phyloP scores from a whole-genome alignment of 2,329 filamentous ascomycete species.

The Nigrospora sphaerica region DNA sequence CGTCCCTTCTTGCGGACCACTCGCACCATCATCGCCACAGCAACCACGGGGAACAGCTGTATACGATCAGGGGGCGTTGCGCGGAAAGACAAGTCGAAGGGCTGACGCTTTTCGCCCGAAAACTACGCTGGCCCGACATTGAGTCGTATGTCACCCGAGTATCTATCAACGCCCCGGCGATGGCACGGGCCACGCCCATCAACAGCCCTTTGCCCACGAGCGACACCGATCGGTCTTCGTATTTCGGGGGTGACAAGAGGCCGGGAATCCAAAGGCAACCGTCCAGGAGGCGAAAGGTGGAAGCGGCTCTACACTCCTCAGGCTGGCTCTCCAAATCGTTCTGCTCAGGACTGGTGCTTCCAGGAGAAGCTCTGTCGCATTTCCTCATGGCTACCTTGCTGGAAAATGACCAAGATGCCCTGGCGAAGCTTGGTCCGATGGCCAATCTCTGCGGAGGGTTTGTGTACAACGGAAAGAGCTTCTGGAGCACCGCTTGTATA shows the following conservation, averaged over 20 bases:
- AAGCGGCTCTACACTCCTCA: conserved; percentile 48
- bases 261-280: conserved; percentile 21
- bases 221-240: conserved; percentile 32
- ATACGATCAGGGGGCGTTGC: conserved; percentile 48
- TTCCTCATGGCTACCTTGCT: conserved; percentile 60
- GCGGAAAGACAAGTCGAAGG: conserved; percentile 53
- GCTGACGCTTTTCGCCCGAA: conserved; percentile 55
- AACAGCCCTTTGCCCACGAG: conserved; percentile 29
- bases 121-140: conserved; percentile 55
- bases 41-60: conserved; percentile 24
- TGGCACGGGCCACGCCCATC: conserved; percentile 34
- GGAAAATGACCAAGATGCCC: conserved; percentile 55
- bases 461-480: conserved; percentile 55
- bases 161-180: conserved; percentile 37
- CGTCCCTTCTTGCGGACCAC: conserved; percentile 27
- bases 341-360: conserved; percentile 57
- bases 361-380: conserved; percentile 55
- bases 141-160: conserved; percentile 43
- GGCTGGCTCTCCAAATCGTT: conserved; percentile 66
- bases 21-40: conserved; percentile 25
- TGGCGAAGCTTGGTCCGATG: conserved; percentile 50
- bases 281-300: conserved; percentile 44
- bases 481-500: conserved; percentile 62
- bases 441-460: conserved; percentile 60
- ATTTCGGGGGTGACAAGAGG: conserved; percentile 30